A percentile compares a stretch with the other conserved stretches of the same genome.
phyloP scores from a whole-genome alignment of 2,329 filamentous ascomycete species.

The Cytospora chrysosperma region DNA sequence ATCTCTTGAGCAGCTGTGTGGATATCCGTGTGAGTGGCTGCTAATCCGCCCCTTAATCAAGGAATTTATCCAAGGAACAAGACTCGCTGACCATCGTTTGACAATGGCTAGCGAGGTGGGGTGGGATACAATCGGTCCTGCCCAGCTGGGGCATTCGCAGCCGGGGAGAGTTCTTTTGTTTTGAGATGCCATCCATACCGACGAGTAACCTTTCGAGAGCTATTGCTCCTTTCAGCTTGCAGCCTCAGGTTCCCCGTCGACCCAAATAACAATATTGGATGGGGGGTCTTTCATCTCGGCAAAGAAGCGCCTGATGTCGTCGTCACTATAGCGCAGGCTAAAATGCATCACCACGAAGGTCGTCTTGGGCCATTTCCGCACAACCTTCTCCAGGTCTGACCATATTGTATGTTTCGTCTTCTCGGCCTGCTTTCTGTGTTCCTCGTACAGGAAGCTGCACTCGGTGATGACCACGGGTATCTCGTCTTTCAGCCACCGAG shows the following conservation, averaged over 20 bases:
- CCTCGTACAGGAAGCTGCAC: slow-evolving; percentile 47
- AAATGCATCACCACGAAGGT: slow-evolving; percentile 50
- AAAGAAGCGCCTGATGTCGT: slow-evolving; percentile 43
- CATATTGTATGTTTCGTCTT: slow-evolving; percentile 50
- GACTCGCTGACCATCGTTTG: background rate
- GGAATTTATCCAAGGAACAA: background rate
- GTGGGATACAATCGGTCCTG: background rate
- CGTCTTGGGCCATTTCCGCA: slow-evolving; percentile 42
- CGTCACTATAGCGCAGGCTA: slow-evolving; percentile 45
- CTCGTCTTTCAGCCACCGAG: slow-evolving; percentile 39
- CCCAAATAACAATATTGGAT: slow-evolving; percentile 47
- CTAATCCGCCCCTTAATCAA: background rate
- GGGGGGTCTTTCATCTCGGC: slow-evolving; percentile 39
- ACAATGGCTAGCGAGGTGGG: background rate
- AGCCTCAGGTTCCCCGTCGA: slow-evolving; percentile 35
- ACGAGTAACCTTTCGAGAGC: background rate
- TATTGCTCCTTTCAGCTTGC: background rate
- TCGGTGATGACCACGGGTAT: slow-evolving; percentile 49
- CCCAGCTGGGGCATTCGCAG: background rate
- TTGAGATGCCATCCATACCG: background rate
- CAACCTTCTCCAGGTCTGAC: slow-evolving; percentile 44
- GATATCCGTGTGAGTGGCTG: background rate
- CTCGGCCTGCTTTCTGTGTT: slow-evolving; percentile 43
- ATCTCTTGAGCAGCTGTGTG: background rate
- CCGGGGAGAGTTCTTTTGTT: background rate